These are phyloP conservation scores for Fonsecaea pugnacius DNA, from an alignment of 2,329 filamentous ascomycete genomes.

Conservation along the genomic window DNA sequence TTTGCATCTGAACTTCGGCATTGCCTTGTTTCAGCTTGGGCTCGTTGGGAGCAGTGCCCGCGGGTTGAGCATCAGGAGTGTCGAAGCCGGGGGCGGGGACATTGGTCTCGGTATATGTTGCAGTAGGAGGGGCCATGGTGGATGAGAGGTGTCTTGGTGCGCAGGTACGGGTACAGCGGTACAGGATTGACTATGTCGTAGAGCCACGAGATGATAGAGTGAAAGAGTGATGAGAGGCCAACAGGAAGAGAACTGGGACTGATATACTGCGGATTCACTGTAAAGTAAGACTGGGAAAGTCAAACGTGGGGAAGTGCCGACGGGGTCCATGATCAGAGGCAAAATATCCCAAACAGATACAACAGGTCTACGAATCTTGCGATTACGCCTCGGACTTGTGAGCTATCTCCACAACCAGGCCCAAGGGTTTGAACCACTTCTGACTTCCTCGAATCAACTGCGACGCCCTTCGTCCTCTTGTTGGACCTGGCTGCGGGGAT, in stretches of 20 bases:
- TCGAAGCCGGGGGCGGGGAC: neutral
- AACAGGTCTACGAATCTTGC: neutral
- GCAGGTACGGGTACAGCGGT: neutral
- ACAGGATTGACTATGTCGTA: neutral
- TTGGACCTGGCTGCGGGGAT: conserved; percentile 12
- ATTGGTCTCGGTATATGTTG: conserved; percentile 22
- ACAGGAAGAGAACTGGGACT: neutral
- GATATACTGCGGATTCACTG: neutral
- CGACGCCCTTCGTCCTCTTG: neutral
- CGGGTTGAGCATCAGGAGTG: conserved; percentile 27
- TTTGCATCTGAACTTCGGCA: conserved; percentile 27
- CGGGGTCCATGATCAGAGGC: conserved; percentile 1
- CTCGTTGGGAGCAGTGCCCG: conserved; percentile 33
- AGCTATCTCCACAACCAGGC: neutral
- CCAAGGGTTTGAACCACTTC: neutral
- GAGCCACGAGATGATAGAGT: neutral
- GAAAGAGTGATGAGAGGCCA: neutral
- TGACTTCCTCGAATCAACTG: conserved; percentile 6
- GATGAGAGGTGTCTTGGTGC: neutral
- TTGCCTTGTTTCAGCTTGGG: conserved; percentile 24
- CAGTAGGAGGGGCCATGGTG: conserved; percentile 26
- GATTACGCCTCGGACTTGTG: conserved; percentile 16
- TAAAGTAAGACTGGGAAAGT: neutral
- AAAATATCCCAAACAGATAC: conserved; percentile 1
- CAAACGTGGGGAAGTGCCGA: neutral